A percentile compares a stretch with the other conserved stretches of the same genome.
Conservation (phyloP, 78 protist genomes). For the Polysphondylium violaceum region DNA sequence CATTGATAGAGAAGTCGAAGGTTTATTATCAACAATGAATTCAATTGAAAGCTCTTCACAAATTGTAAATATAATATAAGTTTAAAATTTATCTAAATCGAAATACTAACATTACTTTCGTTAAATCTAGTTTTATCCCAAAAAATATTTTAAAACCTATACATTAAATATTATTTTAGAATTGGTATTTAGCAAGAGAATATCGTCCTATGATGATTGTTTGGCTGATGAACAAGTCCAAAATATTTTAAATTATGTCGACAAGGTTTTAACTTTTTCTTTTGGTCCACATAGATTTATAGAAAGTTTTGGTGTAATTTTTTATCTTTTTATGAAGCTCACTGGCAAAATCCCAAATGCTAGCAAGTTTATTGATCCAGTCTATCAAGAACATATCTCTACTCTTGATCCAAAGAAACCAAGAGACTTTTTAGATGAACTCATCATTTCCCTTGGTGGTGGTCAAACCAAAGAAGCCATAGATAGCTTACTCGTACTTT, state of each 20-base stretch:
- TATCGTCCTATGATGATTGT: neutral
- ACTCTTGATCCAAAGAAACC: neutral
- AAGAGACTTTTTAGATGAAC: constrained; percentile 17
- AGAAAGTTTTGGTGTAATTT: no score
- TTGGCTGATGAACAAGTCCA: no score
- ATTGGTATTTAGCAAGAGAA: neutral
- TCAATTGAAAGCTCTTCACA: neutral
- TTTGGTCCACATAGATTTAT: no score
- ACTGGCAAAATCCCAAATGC: no score
- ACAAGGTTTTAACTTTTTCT: no score
- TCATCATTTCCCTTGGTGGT: neutral
- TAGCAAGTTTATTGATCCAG: neutral
- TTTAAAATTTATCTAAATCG: no score
- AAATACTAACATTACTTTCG: neutral
- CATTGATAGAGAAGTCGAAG: constrained; percentile 5
- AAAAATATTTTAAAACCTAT: constrained; percentile 18
- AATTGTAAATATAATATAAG: neutral
- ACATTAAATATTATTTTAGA: neutral
- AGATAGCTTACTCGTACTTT: neutral
- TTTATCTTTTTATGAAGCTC: no score
- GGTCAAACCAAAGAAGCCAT: neutral
- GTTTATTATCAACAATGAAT: neutral
- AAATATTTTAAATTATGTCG: no score
- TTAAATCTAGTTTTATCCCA: constrained; percentile 2
- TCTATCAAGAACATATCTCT: neutral